These are phyloP conservation scores for Pseudomonodictys pantanalensis DNA, from an alignment of 495 filamentous ascomycete genomes.

Conservation along the genomic window DNA sequence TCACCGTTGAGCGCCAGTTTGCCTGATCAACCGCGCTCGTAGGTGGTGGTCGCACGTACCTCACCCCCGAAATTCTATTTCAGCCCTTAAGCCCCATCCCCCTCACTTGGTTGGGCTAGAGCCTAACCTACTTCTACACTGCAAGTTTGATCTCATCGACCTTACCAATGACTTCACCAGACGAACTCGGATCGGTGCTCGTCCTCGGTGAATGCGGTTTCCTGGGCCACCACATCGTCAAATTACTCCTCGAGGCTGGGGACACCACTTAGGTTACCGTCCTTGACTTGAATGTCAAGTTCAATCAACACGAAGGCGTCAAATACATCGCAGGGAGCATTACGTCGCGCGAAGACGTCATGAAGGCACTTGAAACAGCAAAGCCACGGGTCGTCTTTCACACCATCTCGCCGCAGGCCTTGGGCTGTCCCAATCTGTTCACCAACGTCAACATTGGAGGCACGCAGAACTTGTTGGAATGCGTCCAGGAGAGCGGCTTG, in stretches of 20 bases:
- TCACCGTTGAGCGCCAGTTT: too few species aligned
- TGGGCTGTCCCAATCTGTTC: background rate
- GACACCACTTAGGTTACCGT: background rate
- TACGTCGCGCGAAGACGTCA: background rate
- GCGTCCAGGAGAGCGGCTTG: background rate
- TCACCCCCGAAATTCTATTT: too few species aligned
- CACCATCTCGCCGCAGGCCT: slow-evolving; percentile 4
- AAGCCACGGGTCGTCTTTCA: slow-evolving; percentile 16
- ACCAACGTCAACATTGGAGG: slow-evolving; percentile 13
- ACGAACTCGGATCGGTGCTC: slow-evolving; percentile 4
- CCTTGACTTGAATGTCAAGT: background rate
- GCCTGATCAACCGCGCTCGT: too few species aligned
- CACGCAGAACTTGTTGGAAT: slow-evolving; percentile 10
- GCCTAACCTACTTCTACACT: too few species aligned
- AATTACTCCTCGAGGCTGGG: background rate
- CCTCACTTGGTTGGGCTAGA: too few species aligned
- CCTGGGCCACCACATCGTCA: slow-evolving; percentile 17
- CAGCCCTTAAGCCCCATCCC: too few species aligned
- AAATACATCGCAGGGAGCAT: slow-evolving; percentile 9
- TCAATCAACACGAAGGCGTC: background rate
- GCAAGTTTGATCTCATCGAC: too few species aligned
- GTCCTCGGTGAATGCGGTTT: slow-evolving; percentile 19
- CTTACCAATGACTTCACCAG: too few species aligned
- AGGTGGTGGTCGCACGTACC: too few species aligned
- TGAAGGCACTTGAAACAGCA: background rate